Percentiles rank a stretch among this genome's conserved stretches.
These are phyloP conservation scores for Neoascochyta sp. DNA, from an alignment of 2,329 filamentous ascomycete species.

Conservation along the genomic window DNA sequence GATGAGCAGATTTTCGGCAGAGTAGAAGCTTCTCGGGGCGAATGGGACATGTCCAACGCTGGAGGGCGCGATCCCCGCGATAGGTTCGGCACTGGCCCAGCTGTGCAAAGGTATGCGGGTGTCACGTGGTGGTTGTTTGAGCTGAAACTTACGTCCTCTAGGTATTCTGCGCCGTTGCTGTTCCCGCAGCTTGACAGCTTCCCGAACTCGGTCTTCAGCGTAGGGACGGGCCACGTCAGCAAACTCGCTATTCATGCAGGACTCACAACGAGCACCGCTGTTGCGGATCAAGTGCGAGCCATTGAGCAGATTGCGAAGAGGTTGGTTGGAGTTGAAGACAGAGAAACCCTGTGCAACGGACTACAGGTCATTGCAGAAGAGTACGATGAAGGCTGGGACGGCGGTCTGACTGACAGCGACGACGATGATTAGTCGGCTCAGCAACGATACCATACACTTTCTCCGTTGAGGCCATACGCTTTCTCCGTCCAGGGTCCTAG, in stretches of 20 bases:
- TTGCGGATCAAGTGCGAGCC: conserved; percentile 64
- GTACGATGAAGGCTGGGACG: conserved; percentile 85
- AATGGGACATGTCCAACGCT: conserved; percentile 34
- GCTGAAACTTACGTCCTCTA: conserved; percentile 24
- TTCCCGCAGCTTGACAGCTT: conserved; percentile 84
- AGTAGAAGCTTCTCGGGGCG: conserved; percentile 39
- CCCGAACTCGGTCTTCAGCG: conserved; percentile 64
- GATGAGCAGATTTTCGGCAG: conserved; percentile 42
- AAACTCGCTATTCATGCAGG: conserved; percentile 49
- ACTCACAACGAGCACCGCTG: conserved; percentile 69
- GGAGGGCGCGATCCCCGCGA: conserved; percentile 30
- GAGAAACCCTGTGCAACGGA: conserved; percentile 77
- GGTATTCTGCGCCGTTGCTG: conserved; percentile 53
- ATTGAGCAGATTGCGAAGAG: conserved; percentile 63
- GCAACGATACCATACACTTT: too few relatives aligned
- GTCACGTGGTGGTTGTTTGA: neutral
- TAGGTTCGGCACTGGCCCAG: conserved; percentile 35
- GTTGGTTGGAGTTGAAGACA: conserved; percentile 68
- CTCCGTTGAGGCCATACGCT: too few relatives aligned
- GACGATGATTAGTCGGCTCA: conserved; percentile 55
- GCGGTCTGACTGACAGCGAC: conserved; percentile 57
- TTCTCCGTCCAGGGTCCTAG: too few relatives aligned
- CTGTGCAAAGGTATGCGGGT: conserved; percentile 34
- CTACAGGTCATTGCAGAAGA: conserved; percentile 80
- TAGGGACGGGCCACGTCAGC: conserved; percentile 36